phyloP scores from a whole-genome alignment of 1,139 yeast species.

The Yamadazyma aaseri region DNA sequence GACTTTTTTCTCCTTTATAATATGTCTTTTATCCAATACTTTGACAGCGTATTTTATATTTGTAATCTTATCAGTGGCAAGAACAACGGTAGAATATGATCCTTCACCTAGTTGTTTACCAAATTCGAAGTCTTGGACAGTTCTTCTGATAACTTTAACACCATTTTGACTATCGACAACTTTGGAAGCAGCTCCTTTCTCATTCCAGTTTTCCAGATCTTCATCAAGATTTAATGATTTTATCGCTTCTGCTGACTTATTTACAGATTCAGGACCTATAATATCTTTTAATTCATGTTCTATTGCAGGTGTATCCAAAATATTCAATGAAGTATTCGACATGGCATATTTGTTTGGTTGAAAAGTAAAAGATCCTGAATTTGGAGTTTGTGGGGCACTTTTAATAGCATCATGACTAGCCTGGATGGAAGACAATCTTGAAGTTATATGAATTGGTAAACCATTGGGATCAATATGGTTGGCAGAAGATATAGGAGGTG shows the following conservation, averaged over 20 bases:
- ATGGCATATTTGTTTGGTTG: slow-evolving; percentile 19
- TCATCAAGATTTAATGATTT: slow-evolving; percentile 12
- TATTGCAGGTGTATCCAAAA: slow-evolving; percentile 32
- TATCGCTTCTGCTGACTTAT: slow-evolving; percentile 14
- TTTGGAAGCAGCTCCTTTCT: slow-evolving; percentile 39
- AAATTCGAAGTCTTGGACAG: slow-evolving; percentile 83
- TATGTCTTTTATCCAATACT: slow-evolving; percentile 88
- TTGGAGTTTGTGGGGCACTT: slow-evolving; percentile 33
- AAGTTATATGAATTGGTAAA: slow-evolving; percentile 27
- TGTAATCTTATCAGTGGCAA: slow-evolving; percentile 79
- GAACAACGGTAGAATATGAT: slow-evolving; percentile 89
- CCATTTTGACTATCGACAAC: slow-evolving; percentile 21
- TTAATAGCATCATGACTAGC: slow-evolving; percentile 17
- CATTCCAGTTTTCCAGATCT: slow-evolving; percentile 27
- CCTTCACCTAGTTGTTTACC: slow-evolving; percentile 93
- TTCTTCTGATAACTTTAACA: slow-evolving; percentile 44
- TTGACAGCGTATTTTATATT: slow-evolving; percentile 82
- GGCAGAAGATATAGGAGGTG: slow-evolving; percentile 9
- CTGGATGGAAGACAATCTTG: slow-evolving; percentile 29
- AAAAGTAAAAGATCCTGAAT: slow-evolving; percentile 31
- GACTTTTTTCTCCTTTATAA: slow-evolving; percentile 90
- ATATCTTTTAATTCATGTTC: slow-evolving; percentile 19
- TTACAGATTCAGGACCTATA: slow-evolving; percentile 8
- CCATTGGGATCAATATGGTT: slow-evolving; percentile 3
- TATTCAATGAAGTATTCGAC: slow-evolving; percentile 39